Evolutionary conservation across 192 early-diverging fungal species (phyloP).

Genomic region (Phlyctochytrium arcticum): DNA sequence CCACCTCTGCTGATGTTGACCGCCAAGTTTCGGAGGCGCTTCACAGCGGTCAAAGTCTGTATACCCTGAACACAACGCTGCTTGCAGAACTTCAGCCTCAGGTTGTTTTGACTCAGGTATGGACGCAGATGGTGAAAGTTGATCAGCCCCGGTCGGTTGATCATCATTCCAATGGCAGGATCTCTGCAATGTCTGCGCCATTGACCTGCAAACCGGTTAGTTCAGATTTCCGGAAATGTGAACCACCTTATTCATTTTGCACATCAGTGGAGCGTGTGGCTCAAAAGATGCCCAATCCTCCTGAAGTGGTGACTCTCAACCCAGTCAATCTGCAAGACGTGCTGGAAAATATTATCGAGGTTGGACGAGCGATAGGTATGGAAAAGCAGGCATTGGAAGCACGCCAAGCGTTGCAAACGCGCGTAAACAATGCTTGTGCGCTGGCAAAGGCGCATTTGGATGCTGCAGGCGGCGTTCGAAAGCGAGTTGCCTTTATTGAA

Average conservation of each 20-base stretch:
- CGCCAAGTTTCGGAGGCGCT: conserved; percentile 41
- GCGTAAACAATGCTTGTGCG: conserved; percentile 18
- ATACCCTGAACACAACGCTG: conserved; percentile 38
- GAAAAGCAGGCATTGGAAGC: conserved; percentile 11
- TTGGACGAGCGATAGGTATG: conserved; percentile 40
- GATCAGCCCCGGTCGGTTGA: not conserved
- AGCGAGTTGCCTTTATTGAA: conserved; percentile 43
- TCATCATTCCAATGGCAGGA: conserved; percentile 9
- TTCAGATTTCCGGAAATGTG: not conserved
- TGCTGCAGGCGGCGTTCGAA: conserved; percentile 12
- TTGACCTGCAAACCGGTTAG: conserved; percentile 39
- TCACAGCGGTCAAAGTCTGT: conserved; percentile 37
- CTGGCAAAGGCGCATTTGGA: conserved; percentile 12
- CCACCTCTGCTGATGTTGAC: conserved; percentile 41
- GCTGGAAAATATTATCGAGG: conserved; percentile 38
- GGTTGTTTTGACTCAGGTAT: conserved; percentile 48
- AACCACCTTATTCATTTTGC: not conserved
- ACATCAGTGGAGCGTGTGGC: conserved; percentile 47
- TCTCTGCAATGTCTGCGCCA: conserved; percentile 51
- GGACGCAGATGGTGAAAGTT: not conserved
- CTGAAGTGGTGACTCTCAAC: conserved; percentile 49
- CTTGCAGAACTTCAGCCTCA: conserved; percentile 37
- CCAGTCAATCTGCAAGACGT: conserved; percentile 45
- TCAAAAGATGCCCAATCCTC: conserved; percentile 35
- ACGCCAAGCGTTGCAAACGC: conserved; percentile 8